Percentiles rank a stretch among this genome's conserved stretches.
Evolutionary conservation across 2,329 filamentous ascomycete species (phyloP).

Genomic region (Alternaria panax): DNA sequence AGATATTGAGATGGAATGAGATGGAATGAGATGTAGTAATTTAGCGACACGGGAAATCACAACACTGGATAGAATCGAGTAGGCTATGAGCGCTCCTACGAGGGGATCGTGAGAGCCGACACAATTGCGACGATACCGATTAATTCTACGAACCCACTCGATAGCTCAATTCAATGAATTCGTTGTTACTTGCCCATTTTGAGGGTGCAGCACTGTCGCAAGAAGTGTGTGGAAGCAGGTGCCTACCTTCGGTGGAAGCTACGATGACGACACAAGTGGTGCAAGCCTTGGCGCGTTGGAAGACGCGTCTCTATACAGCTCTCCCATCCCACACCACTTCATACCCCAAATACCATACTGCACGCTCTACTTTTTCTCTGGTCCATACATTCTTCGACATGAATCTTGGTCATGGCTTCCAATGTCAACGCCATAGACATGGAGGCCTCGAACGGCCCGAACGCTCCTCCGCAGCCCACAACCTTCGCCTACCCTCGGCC

Average conservation of each 20-base stretch:
- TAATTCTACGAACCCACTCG: no score
- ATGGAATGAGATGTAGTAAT: not conserved
- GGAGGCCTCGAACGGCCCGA: not conserved
- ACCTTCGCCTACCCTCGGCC: not conserved
- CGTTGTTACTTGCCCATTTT: not conserved
- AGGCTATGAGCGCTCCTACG: not conserved
- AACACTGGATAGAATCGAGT: not conserved
- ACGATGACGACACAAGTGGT: not conserved
- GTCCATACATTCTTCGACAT: not conserved
- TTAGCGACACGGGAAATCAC: not conserved
- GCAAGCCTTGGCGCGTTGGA: not conserved
- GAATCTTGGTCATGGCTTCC: not conserved
- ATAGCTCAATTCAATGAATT: not conserved
- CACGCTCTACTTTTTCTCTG: not conserved
- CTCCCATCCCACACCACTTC: not conserved
- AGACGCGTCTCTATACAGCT: not conserved
- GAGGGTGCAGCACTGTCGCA: not conserved
- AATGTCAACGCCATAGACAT: not conserved
- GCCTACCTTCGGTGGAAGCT: not conserved
- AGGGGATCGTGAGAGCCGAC: not conserved
- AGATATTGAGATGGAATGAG: not conserved
- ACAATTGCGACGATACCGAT: not conserved
- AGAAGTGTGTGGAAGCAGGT: not conserved
- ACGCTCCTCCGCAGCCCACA: not conserved
- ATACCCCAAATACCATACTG: not conserved